phyloP scores from a whole-genome alignment of 2,329 filamentous ascomycete species.

The Monosporascus sp. region DNA sequence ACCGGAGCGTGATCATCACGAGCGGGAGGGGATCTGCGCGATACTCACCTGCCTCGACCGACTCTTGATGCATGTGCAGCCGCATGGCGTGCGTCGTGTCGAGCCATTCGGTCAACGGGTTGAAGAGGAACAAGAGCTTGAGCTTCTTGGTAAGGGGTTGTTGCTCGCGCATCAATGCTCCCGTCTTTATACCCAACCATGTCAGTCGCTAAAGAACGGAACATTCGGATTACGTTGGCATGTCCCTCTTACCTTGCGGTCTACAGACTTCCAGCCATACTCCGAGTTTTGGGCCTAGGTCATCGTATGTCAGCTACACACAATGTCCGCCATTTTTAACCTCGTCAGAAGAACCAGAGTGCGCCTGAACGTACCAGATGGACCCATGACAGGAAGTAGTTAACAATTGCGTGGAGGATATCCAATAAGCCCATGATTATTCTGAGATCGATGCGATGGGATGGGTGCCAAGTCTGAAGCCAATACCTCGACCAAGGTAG shows the following conservation, averaged over 20 bases:
- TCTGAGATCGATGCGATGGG: too few species aligned
- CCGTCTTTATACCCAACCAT: constrained; percentile 17
- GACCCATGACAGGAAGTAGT: constrained; percentile 2
- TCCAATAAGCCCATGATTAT: neutral
- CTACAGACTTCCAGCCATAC: constrained; percentile 9
- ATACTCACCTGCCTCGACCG: constrained; percentile 21
- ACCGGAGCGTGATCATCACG: too few species aligned
- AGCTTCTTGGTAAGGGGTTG: constrained; percentile 34
- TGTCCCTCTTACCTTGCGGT: constrained; percentile 5
- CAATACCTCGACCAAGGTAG: too few species aligned
- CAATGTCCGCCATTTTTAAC: too few species aligned
- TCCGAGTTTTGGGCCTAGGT: constrained; percentile 6
- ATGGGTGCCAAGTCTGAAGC: too few species aligned
- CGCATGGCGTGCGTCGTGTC: constrained; percentile 31
- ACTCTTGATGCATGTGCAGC: constrained; percentile 30
- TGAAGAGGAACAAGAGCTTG: constrained; percentile 35
- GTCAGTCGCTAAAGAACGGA: neutral
- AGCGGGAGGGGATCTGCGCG: too few species aligned
- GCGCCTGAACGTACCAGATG: constrained; percentile 1
- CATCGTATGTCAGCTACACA: neutral
- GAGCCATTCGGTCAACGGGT: constrained; percentile 34
- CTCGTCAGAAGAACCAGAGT: neutral
- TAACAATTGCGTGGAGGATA: constrained; percentile 4
- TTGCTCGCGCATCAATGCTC: constrained; percentile 30
- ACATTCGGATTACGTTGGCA: neutral